A percentile compares a stretch with the other conserved stretches of the same genome.
phyloP scores from a whole-genome alignment of 805 yeast species.

The Maudiozyma saulgeensis region DNA sequence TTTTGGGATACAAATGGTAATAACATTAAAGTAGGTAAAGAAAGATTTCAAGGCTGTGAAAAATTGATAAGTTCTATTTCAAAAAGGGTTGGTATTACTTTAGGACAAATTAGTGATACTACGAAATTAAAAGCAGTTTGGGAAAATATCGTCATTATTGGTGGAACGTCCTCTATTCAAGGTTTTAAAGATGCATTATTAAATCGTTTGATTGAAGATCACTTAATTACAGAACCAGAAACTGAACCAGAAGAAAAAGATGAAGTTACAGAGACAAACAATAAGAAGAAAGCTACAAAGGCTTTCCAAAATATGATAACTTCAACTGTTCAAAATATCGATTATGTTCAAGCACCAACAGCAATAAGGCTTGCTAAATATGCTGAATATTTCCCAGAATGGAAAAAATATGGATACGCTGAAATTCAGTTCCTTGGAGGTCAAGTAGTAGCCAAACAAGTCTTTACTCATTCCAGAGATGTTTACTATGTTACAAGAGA shows the following conservation, averaged over 20 bases:
- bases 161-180: slow-evolving; percentile 62
- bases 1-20: slow-evolving; percentile 55
- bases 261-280: slow-evolving; percentile 19
- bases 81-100: slow-evolving; percentile 41
- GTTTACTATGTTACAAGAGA: slow-evolving; percentile 62
- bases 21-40: slow-evolving; percentile 68
- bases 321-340: slow-evolving; percentile 21
- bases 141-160: slow-evolving; percentile 72
- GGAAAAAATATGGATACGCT: slow-evolving; percentile 76
- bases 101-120: slow-evolving; percentile 54
- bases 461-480: slow-evolving; percentile 54
- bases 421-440: slow-evolving; percentile 79
- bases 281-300: slow-evolving; percentile 20
- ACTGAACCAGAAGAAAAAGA: slow-evolving; percentile 22
- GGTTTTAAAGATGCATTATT: slow-evolving; percentile 71
- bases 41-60: slow-evolving; percentile 75
- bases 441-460: slow-evolving; percentile 77
- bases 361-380: slow-evolving; percentile 55
- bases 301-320: slow-evolving; percentile 3
- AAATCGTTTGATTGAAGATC: slow-evolving; percentile 46
- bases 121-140: slow-evolving; percentile 72
- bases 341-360: slow-evolving; percentile 68
- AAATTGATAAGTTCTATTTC: slow-evolving; percentile 48
- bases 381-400: slow-evolving; percentile 90
- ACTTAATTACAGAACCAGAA: slow-evolving; percentile 34